phyloP scores from a whole-genome alignment of 306 rosid species.

The Vicia villosa region DNA sequence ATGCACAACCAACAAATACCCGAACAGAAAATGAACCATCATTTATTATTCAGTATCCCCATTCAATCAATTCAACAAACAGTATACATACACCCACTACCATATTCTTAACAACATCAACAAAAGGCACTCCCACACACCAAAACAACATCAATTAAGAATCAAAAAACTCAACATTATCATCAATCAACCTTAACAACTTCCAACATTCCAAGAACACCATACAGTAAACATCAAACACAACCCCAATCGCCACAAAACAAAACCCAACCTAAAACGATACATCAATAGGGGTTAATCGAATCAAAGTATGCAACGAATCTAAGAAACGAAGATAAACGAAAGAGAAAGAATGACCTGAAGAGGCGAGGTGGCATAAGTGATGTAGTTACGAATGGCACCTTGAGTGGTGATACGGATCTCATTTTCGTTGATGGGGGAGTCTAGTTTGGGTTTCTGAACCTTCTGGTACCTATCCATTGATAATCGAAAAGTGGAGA shows the following conservation, averaged over 20 bases:
- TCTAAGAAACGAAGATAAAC: constrained; percentile 14
- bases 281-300: neutral
- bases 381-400: constrained; percentile 94
- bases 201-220: neutral
- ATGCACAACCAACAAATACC: neutral
- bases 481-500: constrained; percentile 14
- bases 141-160: constrained; percentile 7
- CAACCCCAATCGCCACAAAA: constrained; percentile 19
- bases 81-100: neutral
- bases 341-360: constrained; percentile 52
- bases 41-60: neutral
- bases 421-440: constrained; percentile 85
- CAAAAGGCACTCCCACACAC: constrained; percentile 1
- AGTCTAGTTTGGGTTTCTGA: constrained; percentile 76
- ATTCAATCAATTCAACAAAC: neutral
- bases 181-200: neutral
- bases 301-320: neutral
- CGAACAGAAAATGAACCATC: neutral
- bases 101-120: constrained; percentile 2
- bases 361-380: constrained; percentile 87
- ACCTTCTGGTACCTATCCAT: constrained; percentile 97
- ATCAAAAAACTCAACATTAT: constrained; percentile 11
- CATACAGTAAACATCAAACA: neutral
- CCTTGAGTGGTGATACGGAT: constrained; percentile 99
- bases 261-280: neutral